Percentiles rank a stretch among this genome's conserved stretches.
Conservation (phyloP, 768 basidiomycete genomes). For the Lyophyllum atratum region DNA sequence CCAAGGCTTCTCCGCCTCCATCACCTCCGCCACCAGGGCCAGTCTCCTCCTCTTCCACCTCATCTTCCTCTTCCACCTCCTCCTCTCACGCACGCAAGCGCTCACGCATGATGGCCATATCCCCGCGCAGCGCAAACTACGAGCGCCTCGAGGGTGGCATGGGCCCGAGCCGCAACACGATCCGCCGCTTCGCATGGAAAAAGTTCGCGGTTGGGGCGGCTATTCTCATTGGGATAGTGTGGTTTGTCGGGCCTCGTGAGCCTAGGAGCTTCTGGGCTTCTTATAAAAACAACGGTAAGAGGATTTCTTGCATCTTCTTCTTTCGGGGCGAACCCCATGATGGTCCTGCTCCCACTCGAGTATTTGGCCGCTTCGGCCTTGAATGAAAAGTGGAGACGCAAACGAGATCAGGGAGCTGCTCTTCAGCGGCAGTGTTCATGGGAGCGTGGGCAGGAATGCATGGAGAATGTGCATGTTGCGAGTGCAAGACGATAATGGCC, state of each 20-base stretch:
- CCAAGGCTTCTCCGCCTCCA: too few relatives aligned
- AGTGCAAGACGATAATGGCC: too few relatives aligned
- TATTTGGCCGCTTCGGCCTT: too few relatives aligned
- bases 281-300: not conserved
- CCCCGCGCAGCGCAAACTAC: conserved; percentile 48
- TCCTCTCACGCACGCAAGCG: conserved; percentile 2
- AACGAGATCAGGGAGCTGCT: too few relatives aligned
- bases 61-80: conserved; percentile 7
- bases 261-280: conserved; percentile 24
- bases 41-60: not conserved
- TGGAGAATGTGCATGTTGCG: too few relatives aligned
- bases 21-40: not conserved
- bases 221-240: conserved; percentile 60
- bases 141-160: conserved; percentile 65
- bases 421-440: too few relatives aligned
- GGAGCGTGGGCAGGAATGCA: too few relatives aligned
- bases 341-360: too few relatives aligned
- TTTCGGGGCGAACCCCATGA: too few relatives aligned
- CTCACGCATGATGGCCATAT: conserved; percentile 19
- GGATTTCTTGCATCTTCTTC: too few relatives aligned
- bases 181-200: conserved; percentile 55
- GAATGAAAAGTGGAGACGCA: too few relatives aligned
- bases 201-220: conserved; percentile 63
- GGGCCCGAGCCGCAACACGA: conserved; percentile 42
- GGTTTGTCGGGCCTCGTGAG: conserved; percentile 59